phyloP scores from a whole-genome alignment of 2,329 filamentous ascomycete species.

The Dothistroma pini region DNA sequence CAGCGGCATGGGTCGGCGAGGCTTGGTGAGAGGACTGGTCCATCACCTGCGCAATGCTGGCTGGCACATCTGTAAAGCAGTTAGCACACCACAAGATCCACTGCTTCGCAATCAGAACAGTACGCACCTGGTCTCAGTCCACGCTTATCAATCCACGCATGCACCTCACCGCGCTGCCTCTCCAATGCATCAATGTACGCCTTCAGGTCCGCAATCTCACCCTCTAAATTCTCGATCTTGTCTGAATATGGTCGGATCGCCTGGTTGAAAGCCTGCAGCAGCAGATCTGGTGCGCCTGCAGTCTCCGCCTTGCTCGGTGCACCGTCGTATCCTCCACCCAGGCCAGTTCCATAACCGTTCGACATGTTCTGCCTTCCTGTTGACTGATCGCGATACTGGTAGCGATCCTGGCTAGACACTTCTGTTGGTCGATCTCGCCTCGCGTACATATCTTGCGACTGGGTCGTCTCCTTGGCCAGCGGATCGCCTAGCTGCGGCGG shows the following conservation, averaged over 20 bases:
- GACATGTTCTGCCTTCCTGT: constrained; percentile 10
- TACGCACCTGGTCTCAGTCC: constrained; percentile 50
- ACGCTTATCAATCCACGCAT: constrained; percentile 55
- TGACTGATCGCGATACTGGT: constrained; percentile 10
- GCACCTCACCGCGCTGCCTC: constrained; percentile 50
- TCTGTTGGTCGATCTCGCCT: constrained; percentile 43
- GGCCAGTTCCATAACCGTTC: constrained; percentile 14
- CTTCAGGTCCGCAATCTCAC: constrained; percentile 50
- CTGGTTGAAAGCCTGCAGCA: constrained; percentile 52
- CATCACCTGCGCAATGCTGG: constrained; percentile 52
- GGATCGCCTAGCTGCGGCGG: constrained; percentile 22
- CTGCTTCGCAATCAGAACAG: neutral
- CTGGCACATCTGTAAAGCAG: constrained; percentile 45
- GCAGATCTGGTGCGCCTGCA: constrained; percentile 49
- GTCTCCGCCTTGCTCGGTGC: constrained; percentile 21
- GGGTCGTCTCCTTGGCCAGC: constrained; percentile 23
- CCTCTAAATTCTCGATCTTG: constrained; percentile 51
- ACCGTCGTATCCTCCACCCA: constrained; percentile 22
- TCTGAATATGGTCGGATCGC: constrained; percentile 51
- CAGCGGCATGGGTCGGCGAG: constrained; percentile 44
- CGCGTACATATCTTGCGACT: constrained; percentile 43
- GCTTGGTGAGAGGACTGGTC: constrained; percentile 42
- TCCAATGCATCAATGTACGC: constrained; percentile 67
- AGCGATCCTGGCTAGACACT: constrained; percentile 19
- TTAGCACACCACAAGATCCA: constrained; percentile 1